Base-by-base conservation (phyloP, 179 eudicot species). In the Heliamphora pulchella region DNA sequence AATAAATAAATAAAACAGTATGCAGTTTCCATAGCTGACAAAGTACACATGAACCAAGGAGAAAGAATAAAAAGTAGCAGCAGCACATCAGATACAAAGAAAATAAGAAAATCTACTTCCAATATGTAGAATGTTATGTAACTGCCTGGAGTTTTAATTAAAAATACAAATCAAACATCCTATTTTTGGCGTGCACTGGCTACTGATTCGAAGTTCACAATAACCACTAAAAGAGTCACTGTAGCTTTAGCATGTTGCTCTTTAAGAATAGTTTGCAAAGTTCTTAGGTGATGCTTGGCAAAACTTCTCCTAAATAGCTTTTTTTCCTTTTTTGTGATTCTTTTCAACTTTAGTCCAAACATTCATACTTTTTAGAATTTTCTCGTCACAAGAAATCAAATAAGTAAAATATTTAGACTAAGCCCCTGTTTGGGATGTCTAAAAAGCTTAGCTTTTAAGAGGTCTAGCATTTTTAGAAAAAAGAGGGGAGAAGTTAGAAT, bases 61-160 rank as follows among this genome's bases (percentile, higher is more conserved):
- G 41, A 41, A 66, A 65, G 67, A 13, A 57, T 2, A 0, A 54
- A 22, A 22, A 73, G 47, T 0, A 57, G 65, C 66, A 3, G 41
- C 80, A 65, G 71, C 63, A 66, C 20, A 78, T 66, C 80, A 66
- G 39, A 15, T 1, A 10, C 71, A 51, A n/a, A 78, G 5, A 17
- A 41, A 31, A n/a, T 15, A 55, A 51, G 62, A 74, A 74, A 5
- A 51, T 18, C 3, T 50, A 41, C 58, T 75, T 74, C n/a, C 43
- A 50, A 44, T 78, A 6, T 50, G 48, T 31, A 63, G 58, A 65
- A 72, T 41, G 22, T 59, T 17, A 62, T 31, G n/a, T n/a, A 9
- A 78, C 44, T 77, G 59, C 59, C 80, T 48, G 31, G 13, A 50
- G 71, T 65, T 65, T 31, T 39, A 31, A 31, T 31, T 31, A 31